These are phyloP conservation scores for Pyrenula aspistea DNA, from an alignment of 495 filamentous ascomycete species.

Conservation along the genomic window DNA sequence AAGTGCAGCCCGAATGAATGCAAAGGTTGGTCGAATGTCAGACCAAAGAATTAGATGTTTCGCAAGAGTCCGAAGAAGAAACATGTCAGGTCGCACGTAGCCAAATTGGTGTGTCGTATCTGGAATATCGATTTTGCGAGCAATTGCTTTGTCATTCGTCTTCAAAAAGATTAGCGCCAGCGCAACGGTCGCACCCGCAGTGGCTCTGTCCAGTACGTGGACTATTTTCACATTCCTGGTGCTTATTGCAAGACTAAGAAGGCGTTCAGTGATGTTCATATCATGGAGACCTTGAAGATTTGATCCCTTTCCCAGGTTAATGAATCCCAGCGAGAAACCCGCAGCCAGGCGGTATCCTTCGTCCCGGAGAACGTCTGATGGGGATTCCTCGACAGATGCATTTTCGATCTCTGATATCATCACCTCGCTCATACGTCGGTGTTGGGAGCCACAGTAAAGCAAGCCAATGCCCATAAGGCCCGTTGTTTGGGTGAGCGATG, in stretches of 20 bases:
- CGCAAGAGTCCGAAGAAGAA: slow-evolving; percentile 83
- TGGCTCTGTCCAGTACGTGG: slow-evolving; percentile 85
- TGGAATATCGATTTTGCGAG: slow-evolving; percentile 85
- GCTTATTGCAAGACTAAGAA: slow-evolving; percentile 72
- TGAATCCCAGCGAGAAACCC: slow-evolving; percentile 85
- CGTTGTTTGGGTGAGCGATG: slow-evolving; percentile 86
- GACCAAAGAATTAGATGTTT: slow-evolving; percentile 91
- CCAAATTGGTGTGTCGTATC: slow-evolving; percentile 84
- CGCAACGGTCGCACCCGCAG: slow-evolving; percentile 78
- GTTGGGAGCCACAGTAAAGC: slow-evolving; percentile 88
- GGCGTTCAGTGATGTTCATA: slow-evolving; percentile 82
- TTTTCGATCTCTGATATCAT: slow-evolving; percentile 96
- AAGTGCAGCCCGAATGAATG: slow-evolving; percentile 65
- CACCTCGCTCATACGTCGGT: slow-evolving; percentile 95
- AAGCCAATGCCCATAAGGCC: slow-evolving; percentile 96
- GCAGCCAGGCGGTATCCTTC: slow-evolving; percentile 92
- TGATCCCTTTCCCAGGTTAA: slow-evolving; percentile 84
- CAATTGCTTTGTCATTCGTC: slow-evolving; percentile 77
- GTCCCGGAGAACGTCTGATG: slow-evolving; percentile 63
- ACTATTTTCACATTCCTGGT: slow-evolving; percentile 80
- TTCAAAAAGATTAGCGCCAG: slow-evolving; percentile 97
- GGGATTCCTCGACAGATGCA: slow-evolving; percentile 58
- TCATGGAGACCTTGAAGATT: slow-evolving; percentile 84
- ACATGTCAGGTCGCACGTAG: slow-evolving; percentile 85
- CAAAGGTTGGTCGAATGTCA: slow-evolving; percentile 52